phyloP scores from a whole-genome alignment of 306 rosid species.

The Rosa multiflora region DNA sequence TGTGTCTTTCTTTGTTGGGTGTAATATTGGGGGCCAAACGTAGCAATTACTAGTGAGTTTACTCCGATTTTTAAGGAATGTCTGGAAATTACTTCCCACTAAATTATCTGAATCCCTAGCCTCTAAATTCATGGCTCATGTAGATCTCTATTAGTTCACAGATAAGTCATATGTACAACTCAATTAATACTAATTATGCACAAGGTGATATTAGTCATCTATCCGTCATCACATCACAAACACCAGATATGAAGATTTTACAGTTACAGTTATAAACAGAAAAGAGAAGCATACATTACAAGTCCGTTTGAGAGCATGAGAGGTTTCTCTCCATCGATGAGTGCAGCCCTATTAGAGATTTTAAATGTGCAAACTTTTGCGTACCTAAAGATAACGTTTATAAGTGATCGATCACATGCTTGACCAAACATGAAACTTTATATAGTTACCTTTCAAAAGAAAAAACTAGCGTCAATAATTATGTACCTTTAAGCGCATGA shows the following conservation, averaged over 20 bases:
- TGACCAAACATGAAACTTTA: too few species aligned
- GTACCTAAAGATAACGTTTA: too few species aligned
- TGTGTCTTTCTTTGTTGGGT: conserved; percentile 18
- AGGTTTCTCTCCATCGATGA: background rate
- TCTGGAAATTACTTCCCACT: conserved; percentile 10
- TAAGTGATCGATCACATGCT: too few species aligned
- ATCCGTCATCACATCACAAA: background rate
- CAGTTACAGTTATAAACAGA: background rate
- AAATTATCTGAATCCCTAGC: background rate
- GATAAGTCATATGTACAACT: background rate
- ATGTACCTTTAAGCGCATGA: too few species aligned
- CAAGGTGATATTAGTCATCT: background rate
- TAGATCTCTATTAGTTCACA: background rate
- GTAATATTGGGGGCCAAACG: background rate
- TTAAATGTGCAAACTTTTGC: too few species aligned
- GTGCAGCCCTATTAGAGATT: too few species aligned
- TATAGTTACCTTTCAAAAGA: too few species aligned
- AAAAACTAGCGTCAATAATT: too few species aligned
- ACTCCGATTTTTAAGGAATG: conserved; percentile 7
- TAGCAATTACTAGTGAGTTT: background rate
- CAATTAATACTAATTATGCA: conserved; percentile 3
- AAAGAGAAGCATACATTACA: background rate
- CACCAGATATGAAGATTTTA: background rate
- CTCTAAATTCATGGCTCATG: conserved; percentile 14
- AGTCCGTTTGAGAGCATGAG: background rate